These are phyloP conservation scores for Apiospora pterosperma DNA, from an alignment of 2,329 filamentous ascomycete genomes.

Conservation along the genomic window DNA sequence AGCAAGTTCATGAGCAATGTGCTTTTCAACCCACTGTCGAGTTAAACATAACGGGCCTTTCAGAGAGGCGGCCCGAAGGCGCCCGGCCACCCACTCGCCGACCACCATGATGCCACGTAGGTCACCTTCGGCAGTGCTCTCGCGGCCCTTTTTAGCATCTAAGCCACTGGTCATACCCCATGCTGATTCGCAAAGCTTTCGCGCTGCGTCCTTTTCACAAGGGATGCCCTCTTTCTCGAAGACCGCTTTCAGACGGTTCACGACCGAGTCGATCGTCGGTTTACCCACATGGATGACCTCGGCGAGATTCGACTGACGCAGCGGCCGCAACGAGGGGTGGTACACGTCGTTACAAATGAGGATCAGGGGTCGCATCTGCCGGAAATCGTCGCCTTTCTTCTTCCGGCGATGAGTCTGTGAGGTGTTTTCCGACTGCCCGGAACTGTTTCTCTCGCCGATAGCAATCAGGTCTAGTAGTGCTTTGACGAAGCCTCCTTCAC, in stretches of 20 bases:
- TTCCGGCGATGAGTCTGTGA: constrained; percentile 45
- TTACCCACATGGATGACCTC: constrained; percentile 92
- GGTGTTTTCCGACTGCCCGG: constrained; percentile 25
- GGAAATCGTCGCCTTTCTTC: constrained; percentile 82
- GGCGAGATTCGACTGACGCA: constrained; percentile 80
- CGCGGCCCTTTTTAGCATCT: constrained; percentile 64
- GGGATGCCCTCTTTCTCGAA: constrained; percentile 87
- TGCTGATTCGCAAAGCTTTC: constrained; percentile 77
- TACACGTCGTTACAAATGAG: constrained; percentile 98
- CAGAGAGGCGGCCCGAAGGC: constrained; percentile 51
- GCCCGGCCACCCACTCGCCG: constrained; percentile 79
- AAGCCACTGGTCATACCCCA: constrained; percentile 76
- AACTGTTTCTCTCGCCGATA: constrained; percentile 77
- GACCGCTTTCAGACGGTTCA: constrained; percentile 74
- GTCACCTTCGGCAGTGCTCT: constrained; percentile 68
- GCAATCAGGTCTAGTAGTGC: constrained; percentile 88
- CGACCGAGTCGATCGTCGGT: constrained; percentile 81
- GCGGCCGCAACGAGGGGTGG: constrained; percentile 78
- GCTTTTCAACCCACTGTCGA: constrained; percentile 71
- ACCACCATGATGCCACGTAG: constrained; percentile 82
- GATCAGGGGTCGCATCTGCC: constrained; percentile 81
- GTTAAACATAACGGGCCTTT: constrained; percentile 53
- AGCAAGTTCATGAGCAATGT: constrained; percentile 64
- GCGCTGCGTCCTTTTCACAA: constrained; percentile 84
- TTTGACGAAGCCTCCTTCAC: constrained; percentile 93